Percentiles rank a stretch among this genome's conserved stretches.
Conservation (phyloP, 2,329 filamentous ascomycete genomes). For the Polytolypa hystricis region DNA sequence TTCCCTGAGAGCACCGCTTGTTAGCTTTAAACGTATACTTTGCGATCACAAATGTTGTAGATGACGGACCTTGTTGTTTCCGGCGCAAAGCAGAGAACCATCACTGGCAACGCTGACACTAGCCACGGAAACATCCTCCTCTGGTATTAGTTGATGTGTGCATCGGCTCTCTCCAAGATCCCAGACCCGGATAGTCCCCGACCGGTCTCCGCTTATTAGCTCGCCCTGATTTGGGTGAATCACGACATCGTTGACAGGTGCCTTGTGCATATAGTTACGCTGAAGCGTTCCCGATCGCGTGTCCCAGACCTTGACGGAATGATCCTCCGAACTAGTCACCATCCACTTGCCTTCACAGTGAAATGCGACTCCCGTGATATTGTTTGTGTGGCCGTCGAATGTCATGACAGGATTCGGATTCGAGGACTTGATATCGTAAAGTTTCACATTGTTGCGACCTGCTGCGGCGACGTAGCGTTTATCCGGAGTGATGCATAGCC, state of each 20-base stretch:
- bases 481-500: conserved; percentile 94
- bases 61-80: conserved; percentile 66
- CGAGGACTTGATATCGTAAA: conserved; percentile 98
- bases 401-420: conserved; percentile 87
- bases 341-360: conserved; percentile 99
- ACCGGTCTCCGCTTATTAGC: conserved; percentile 89
- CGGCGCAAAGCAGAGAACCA: conserved; percentile 82
- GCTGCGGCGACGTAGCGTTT: conserved; percentile 86
- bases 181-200: conserved; percentile 90
- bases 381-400: conserved; percentile 91
- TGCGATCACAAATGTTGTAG: not conserved
- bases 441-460: conserved; percentile 77
- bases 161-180: conserved; percentile 95
- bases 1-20: conserved; percentile 52
- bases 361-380: conserved; percentile 93
- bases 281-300: conserved; percentile 77
- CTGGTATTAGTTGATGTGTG: conserved; percentile 88
- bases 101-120: conserved; percentile 95
- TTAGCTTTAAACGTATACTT: not conserved
- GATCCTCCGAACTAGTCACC: conserved; percentile 94
- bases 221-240: conserved; percentile 98
- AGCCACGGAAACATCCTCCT: conserved; percentile 86
- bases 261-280: conserved; percentile 82
- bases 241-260: conserved; percentile 93
- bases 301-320: conserved; percentile 96